These are phyloP conservation scores for Trichoderma atroviride DNA, from an alignment of 2,329 filamentous ascomycete genomes.

Conservation along the genomic window DNA sequence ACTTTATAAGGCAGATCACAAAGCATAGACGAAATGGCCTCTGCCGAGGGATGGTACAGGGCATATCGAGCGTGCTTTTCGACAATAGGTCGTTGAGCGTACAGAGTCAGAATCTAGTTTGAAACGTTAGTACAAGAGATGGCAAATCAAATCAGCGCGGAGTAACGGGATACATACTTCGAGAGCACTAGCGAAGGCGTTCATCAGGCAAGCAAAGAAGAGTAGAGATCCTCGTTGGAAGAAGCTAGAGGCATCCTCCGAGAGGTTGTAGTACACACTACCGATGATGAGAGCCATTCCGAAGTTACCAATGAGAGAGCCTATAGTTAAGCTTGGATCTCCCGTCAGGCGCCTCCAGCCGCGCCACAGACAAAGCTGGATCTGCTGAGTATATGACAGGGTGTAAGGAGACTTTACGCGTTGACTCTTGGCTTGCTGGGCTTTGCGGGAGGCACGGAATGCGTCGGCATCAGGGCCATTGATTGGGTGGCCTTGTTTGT, in stretches of 20 bases:
- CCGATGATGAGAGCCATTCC: constrained; percentile 76
- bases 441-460: constrained; percentile 58
- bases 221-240: constrained; percentile 77
- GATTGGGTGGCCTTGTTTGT: constrained; percentile 57
- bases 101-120: constrained; percentile 75
- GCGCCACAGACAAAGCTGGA: constrained; percentile 77
- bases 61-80: constrained; percentile 88
- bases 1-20: constrained; percentile 82
- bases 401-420: constrained; percentile 80
- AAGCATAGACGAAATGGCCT: constrained; percentile 85
- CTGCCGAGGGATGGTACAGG: constrained; percentile 84
- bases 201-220: constrained; percentile 87
- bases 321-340: constrained; percentile 74
- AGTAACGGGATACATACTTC: constrained; percentile 53
- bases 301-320: constrained; percentile 70
- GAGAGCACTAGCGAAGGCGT: constrained; percentile 78
- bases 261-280: constrained; percentile 79
- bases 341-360: constrained; percentile 76
- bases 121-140: background rate
- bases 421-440: constrained; percentile 59
- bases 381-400: constrained; percentile 73
- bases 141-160: background rate
- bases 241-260: constrained; percentile 68
- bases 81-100: constrained; percentile 86
- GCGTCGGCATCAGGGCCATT: constrained; percentile 58